These are phyloP conservation scores for Euphorbia celastroides DNA, from an alignment of 441 rosid genomes.

Conservation along the genomic window DNA sequence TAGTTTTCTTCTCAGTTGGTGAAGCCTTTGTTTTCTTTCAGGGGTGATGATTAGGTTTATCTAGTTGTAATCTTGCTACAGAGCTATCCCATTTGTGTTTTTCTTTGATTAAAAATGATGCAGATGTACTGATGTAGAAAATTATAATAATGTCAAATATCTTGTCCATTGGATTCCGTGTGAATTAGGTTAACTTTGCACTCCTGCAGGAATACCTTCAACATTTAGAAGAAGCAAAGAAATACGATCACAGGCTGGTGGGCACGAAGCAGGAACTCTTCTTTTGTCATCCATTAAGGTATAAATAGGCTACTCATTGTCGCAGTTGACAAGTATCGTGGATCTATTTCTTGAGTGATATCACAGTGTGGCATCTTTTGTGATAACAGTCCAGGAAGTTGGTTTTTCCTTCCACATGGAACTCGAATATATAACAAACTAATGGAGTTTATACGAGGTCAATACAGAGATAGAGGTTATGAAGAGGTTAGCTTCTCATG, in stretches of 20 bases:
- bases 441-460: conserved; percentile 62
- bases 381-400: conserved; percentile 90
- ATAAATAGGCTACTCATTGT: neutral
- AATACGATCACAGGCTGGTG: conserved; percentile 83
- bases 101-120: too few species aligned
- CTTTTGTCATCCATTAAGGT: conserved; percentile 89
- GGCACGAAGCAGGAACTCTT: conserved; percentile 94
- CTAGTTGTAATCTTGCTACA: too few species aligned
- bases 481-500: conserved; percentile 53
- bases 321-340: conserved; percentile 8
- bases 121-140: too few species aligned
- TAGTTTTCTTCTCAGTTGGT: neutral
- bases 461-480: conserved; percentile 86
- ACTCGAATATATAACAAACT: conserved; percentile 85
- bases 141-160: too few species aligned
- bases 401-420: conserved; percentile 95
- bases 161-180: too few species aligned
- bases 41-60: too few species aligned
- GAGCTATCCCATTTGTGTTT: too few species aligned
- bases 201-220: conserved; percentile 62
- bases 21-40: conserved; percentile 1
- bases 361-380: conserved; percentile 17
- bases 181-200: too few species aligned
- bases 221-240: conserved; percentile 80
- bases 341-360: conserved; percentile 2